phyloP scores from a whole-genome alignment of 805 yeast species.

The Yamadazyma sp. region DNA sequence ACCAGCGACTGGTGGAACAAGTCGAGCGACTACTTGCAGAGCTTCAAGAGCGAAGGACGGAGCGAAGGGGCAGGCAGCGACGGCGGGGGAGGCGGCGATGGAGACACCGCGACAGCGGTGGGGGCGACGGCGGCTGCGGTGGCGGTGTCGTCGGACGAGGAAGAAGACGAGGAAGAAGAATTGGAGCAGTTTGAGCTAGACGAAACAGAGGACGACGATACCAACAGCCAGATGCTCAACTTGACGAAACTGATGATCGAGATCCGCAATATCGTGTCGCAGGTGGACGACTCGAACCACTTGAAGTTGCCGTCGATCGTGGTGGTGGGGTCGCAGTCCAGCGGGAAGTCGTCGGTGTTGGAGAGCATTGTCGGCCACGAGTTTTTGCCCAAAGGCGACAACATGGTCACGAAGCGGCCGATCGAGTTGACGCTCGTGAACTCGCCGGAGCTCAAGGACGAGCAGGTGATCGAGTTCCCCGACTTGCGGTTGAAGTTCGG shows the following conservation, averaged over 20 bases:
- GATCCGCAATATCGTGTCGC: conserved; percentile 74
- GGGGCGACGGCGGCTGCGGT: conserved; percentile 57
- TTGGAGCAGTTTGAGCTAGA: conserved; percentile 47
- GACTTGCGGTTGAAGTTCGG: conserved; percentile 80
- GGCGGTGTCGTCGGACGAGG: conserved; percentile 18
- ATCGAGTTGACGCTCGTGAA: conserved; percentile 91
- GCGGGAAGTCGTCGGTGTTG: conserved; percentile 94
- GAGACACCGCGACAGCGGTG: conserved; percentile 39
- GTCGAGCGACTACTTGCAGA: no score
- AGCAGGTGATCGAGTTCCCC: conserved; percentile 81
- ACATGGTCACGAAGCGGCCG: conserved; percentile 98
- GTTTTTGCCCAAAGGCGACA: conserved; percentile 93
- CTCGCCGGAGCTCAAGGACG: conserved; percentile 73
- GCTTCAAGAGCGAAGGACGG: conserved; percentile 5
- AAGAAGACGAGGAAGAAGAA: conserved; percentile 39
- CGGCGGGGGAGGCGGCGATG: conserved; percentile 32
- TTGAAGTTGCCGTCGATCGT: conserved; percentile 91
- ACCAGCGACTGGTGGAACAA: conserved; percentile 57
- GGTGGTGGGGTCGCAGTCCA: conserved; percentile 95
- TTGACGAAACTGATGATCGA: conserved; percentile 97
- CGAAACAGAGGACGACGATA: conserved; percentile 48
- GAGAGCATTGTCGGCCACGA: conserved; percentile 98
- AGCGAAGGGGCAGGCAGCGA: conserved; percentile 18
- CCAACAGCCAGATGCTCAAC: conserved; percentile 80
- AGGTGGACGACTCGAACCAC: conserved; percentile 72